Percentiles rank a stretch among this genome's conserved stretches.
Evolutionary conservation across 306 rosid species (phyloP).

Genomic region (Rosa lucieae): DNA sequence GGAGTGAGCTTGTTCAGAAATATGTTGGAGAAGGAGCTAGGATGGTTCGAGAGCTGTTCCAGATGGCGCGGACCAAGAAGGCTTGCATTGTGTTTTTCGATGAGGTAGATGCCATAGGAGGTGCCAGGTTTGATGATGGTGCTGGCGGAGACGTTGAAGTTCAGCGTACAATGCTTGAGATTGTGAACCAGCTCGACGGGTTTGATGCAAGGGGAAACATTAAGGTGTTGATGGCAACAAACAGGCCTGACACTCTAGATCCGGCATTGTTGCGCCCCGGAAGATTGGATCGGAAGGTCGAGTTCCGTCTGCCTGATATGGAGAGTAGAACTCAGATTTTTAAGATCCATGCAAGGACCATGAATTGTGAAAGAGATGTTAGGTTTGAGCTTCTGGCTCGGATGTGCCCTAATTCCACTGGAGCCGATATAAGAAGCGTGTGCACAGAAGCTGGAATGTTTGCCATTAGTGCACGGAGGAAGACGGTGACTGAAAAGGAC

Average conservation of each 20-base stretch:
- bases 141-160: slow-evolving; percentile 98
- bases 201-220: slow-evolving; percentile 97
- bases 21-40: slow-evolving; percentile 98
- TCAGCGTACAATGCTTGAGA: slow-evolving; percentile 96
- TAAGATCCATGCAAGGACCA: slow-evolving; percentile 91
- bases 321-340: slow-evolving; percentile 94
- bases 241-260: slow-evolving; percentile 97
- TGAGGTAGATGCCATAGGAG: slow-evolving; percentile 98
- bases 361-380: slow-evolving; percentile 94
- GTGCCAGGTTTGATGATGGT: slow-evolving; percentile 96
- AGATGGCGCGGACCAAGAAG: slow-evolving; percentile 98
- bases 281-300: slow-evolving; percentile 92
- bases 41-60: slow-evolving; percentile 95
- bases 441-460: slow-evolving; percentile 99
- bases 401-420: slow-evolving; percentile 94
- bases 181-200: slow-evolving; percentile 98
- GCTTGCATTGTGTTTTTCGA: slow-evolving; percentile 94
- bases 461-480: slow-evolving; percentile 92
- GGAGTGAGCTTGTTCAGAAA: slow-evolving; percentile 97
- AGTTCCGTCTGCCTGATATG: slow-evolving; percentile 94
- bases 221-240: slow-evolving; percentile 95
- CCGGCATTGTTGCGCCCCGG: slow-evolving; percentile 94
- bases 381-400: slow-evolving; percentile 91
- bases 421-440: slow-evolving; percentile 96
- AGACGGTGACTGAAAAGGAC: slow-evolving; percentile 95